Evolutionary conservation across 23 red algal genomes (phyloP).

Genomic region (Chondrus crispus): DNA sequence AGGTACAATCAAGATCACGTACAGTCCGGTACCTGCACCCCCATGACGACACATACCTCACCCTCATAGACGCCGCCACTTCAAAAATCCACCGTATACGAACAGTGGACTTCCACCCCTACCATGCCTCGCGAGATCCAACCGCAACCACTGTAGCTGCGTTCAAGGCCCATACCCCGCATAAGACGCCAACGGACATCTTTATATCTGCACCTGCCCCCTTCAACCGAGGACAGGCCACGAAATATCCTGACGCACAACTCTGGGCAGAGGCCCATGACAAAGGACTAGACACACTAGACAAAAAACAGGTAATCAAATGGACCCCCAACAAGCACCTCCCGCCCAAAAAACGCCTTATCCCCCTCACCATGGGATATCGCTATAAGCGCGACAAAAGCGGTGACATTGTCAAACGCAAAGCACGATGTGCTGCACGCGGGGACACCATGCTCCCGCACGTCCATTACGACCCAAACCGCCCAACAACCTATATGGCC

Average conservation of each 20-base stretch:
- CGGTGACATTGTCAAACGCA: not conserved
- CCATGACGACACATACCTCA: not conserved
- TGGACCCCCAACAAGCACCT: not conserved
- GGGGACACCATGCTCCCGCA: not conserved
- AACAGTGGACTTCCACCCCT: not conserved
- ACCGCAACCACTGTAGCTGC: not conserved
- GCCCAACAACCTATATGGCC: not conserved
- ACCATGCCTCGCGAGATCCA: not conserved
- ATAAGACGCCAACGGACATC: not conserved
- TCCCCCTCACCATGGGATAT: not conserved
- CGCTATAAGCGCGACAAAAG: not conserved
- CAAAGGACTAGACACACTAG: conserved; percentile 4
- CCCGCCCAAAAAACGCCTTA: not conserved
- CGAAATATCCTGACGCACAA: conserved; percentile 3
- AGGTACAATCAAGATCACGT: not conserved
- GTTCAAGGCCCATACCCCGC: not conserved
- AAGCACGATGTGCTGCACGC: conserved; percentile 7
- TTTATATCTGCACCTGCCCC: not conserved
- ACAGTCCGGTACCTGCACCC: not conserved
- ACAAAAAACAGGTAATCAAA: conserved; percentile 12
- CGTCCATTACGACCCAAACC: not conserved
- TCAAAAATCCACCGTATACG: not conserved
- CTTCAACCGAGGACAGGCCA: not conserved
- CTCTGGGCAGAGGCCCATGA: not conserved
- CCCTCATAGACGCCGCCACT: not conserved